Evolutionary conservation across 306 rosid species (phyloP), one percentile per base, ranked within the genome.

Genomic region (Malus sylvestris): DNA sequence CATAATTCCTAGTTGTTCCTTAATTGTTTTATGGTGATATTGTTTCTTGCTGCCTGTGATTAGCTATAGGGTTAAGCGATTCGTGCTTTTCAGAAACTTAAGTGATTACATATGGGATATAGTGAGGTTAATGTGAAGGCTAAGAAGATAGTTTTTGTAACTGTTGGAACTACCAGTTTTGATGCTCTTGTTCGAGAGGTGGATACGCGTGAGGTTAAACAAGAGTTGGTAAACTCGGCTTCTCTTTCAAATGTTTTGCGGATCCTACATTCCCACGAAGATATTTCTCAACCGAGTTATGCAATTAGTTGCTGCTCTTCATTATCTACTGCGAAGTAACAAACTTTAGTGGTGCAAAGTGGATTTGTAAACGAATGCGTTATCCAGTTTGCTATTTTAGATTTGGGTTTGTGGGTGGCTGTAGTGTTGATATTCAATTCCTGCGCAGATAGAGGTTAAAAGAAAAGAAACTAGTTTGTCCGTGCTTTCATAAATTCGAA

Each of bases 161-260:
- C 96, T 0, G 95, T 94, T 18, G 98, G 98, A 78, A 92, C 98
- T 0, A 90, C 98, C 38, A 49, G 78, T 83, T 94, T 94, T 66
- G 98, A 94, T 65, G 84, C 96, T 75, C 90, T 92, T 4, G 96
- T 92, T 66, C 85, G 73, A 82, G 86, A 86, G 1, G 82, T 90
- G 66, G 93, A 92, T 70, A 77, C 84, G 25, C 29, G 46, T 6
- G 81, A 62, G 8, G 90, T 92, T 57, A 82, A 89, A 75, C 65
- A 85, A 32, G 88, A 83, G 73, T 74, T 94, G 95, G 42, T 90
- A 89, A 61, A 86, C 96, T 11, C 84, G 88, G 76, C 90, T 94
- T 78, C 83, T 90, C 75, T 85, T 92, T 79, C 95, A 89, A 84
- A 85, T 90, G 95, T 95, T 96, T 55, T 89, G 97, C 5, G 93